Evolutionary conservation across 305 asterid genomes (phyloP), one percentile per base, ranked within the genome.

Genomic region (Fraxinus velutina): DNA sequence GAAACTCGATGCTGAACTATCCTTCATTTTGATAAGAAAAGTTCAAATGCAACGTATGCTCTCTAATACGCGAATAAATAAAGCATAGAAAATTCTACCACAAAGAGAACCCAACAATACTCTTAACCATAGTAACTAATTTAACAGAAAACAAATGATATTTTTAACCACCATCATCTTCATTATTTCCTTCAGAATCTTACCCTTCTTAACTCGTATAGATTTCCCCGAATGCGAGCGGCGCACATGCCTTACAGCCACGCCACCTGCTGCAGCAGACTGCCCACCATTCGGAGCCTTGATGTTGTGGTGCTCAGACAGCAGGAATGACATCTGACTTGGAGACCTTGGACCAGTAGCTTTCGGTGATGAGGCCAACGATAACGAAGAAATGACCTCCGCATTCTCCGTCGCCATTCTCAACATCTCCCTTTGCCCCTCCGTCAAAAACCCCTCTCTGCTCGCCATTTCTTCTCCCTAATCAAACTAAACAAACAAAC

Each of bases 361-460:
- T 80, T 87, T 94, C 0, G 97, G 97, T 4, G 99, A 90, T 4
- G 96, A 81, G 8, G 88, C 79, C 85, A 85, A 15, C 37, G 90
- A 78, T 82, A 88, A 81, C 6, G 93, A 89, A 2, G 98, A 91
- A 88, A 92, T 80, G 79, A 88, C 91, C 81, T 92, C 99, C 79
- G 87, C 94, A 89, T 88, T 92, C 83, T 90, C 95, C 29, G 97
- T 82, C 9, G 99, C 99, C 32, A 91, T 80, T 79, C 90, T 90
- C 90, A 93, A 81, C 93, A 74, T 88, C 91, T 93, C 93, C 95
- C 98, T 90, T 91, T 95, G 99, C 80, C 86, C 93, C 88, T 95
- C 94, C 74, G 97, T 93, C 93, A 95, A 87, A 84, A 95, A 95
- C 6, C 99, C 97, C 93, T 92, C 97, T 21, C 86, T 70, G 86